phyloP scores from a whole-genome alignment of 2,329 filamentous ascomycete genomes.

The Nectriaceae sp. region DNA sequence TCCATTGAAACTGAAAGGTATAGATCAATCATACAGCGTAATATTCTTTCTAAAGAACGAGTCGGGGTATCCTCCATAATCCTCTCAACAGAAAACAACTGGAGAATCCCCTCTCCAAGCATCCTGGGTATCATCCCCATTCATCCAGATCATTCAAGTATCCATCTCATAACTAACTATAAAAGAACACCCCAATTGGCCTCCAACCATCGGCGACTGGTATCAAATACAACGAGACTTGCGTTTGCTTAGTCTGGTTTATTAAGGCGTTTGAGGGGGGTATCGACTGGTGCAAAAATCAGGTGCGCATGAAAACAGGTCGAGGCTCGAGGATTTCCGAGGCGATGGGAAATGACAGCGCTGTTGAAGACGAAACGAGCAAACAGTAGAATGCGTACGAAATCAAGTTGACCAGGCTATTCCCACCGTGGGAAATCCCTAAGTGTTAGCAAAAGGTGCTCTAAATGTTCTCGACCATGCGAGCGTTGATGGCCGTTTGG shows the following conservation, averaged over 20 bases:
- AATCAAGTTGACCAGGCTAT: conserved; percentile 41
- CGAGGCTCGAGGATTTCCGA: conserved; percentile 9
- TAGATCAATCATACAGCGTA: not conserved
- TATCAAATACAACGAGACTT: not conserved
- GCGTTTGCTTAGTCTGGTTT: not conserved
- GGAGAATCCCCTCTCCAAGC: conserved; percentile 3
- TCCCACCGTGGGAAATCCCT: conserved; percentile 25
- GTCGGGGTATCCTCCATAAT: conserved; percentile 21
- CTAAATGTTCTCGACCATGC: conserved; percentile 85
- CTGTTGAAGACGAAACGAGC: conserved; percentile 21
- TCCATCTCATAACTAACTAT: conserved; percentile 7
- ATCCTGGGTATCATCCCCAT: conserved; percentile 22
- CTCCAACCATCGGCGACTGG: not conserved
- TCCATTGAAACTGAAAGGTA: not conserved
- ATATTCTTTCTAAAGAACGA: conserved; percentile 16
- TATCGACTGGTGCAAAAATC: conserved; percentile 15
- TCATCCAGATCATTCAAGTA: conserved; percentile 8
- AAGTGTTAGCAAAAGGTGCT: conserved; percentile 30
- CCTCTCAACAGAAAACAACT: not conserved
- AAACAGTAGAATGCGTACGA: conserved; percentile 20
- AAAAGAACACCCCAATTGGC: not conserved
- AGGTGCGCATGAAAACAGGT: not conserved
- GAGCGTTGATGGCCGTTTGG: conserved; percentile 78
- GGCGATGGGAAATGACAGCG: conserved; percentile 5
- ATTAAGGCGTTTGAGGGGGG: conserved; percentile 8